Evolutionary conservation across 2,329 filamentous ascomycete species (phyloP), one percentile per base, ranked within the genome.

Genomic region (Tolypocladium tundrense): DNA sequence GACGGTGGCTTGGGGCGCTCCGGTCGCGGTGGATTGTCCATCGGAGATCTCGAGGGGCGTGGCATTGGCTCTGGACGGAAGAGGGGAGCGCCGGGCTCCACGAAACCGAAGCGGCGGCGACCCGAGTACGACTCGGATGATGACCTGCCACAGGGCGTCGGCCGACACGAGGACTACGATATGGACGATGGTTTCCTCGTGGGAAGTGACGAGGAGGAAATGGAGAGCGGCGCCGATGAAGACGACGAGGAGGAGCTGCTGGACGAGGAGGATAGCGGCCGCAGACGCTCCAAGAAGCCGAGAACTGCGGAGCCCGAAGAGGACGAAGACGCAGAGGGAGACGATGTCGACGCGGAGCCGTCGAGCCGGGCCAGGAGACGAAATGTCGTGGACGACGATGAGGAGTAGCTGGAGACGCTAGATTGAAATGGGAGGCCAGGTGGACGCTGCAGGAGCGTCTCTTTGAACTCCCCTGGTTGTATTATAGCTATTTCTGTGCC

Each of bases 131-230:
- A 92, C 65, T 90, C 90, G 10, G 89, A 91, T 65, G 88, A 90
- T 63, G 88, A 89, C 59, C 77, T 86, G 41, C 83, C 84, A 19
- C 79, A 81, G 42, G 82, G 84, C 39, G 77, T 76, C 52, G 79
- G 80, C 39, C 81, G 83, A 56, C 81, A 87, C 60, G 87, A 92
- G 63, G 87, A 90, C 62, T 93, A 93, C 68, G 88, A 92, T 61
- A 80, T 87, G 68, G 88, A 88, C 40, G 89, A 93, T 66, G 89
- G 87, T 58, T 93, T 93, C 68, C 81, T 93, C 58, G 89, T 87
- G 4, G 79, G 79, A 4, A 91, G 87, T 65, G 88, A 91, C 63
- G 88, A 90, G 59, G 89, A 91, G 48, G 83, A 82, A 45, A 74
- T 77, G 59, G 83, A 81, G 39, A 83, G 78, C 3, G 84, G 80